These are phyloP conservation scores for Phoma herbarum DNA, from an alignment of 2,329 filamentous ascomycete species.

Conservation along the genomic window DNA sequence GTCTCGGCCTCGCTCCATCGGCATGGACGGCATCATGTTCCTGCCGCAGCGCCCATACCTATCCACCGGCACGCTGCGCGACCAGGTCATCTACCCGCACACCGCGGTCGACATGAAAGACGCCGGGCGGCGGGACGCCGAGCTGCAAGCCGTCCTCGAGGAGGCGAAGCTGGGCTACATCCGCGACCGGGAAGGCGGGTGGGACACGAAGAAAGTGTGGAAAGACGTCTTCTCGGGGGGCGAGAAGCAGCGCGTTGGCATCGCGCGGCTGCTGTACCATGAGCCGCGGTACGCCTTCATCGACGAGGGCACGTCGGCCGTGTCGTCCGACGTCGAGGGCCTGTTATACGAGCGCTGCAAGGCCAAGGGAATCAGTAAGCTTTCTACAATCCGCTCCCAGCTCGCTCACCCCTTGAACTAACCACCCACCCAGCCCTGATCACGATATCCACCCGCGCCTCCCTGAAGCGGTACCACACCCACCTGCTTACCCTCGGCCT, in stretches of 20 bases:
- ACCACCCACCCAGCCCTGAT: slow-evolving; percentile 74
- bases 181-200: slow-evolving; percentile 90
- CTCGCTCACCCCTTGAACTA: too few relatives aligned
- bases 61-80: slow-evolving; percentile 88
- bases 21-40: slow-evolving; percentile 97
- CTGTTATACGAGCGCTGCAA: slow-evolving; percentile 93
- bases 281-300: slow-evolving; percentile 94
- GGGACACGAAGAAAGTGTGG: slow-evolving; percentile 97
- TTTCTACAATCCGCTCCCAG: too few relatives aligned
- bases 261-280: slow-evolving; percentile 90
- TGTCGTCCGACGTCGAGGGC: slow-evolving; percentile 93
- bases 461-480: slow-evolving; percentile 93
- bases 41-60: slow-evolving; percentile 93
- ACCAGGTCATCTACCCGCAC: slow-evolving; percentile 98
- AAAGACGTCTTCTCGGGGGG: slow-evolving; percentile 97
- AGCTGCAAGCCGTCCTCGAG: slow-evolving; percentile 80
- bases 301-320: slow-evolving; percentile 94
- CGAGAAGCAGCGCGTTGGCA: slow-evolving; percentile 95
- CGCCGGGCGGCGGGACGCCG: slow-evolving; percentile 77
- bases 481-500: slow-evolving; percentile 87
- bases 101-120: slow-evolving; percentile 93
- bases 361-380: slow-evolving; percentile 87
- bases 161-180: slow-evolving; percentile 88
- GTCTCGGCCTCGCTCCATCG: slow-evolving; percentile 80
- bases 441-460: slow-evolving; percentile 93